phyloP scores from a whole-genome alignment of 2,329 filamentous ascomycete species.

The Helotiales sp. region DNA sequence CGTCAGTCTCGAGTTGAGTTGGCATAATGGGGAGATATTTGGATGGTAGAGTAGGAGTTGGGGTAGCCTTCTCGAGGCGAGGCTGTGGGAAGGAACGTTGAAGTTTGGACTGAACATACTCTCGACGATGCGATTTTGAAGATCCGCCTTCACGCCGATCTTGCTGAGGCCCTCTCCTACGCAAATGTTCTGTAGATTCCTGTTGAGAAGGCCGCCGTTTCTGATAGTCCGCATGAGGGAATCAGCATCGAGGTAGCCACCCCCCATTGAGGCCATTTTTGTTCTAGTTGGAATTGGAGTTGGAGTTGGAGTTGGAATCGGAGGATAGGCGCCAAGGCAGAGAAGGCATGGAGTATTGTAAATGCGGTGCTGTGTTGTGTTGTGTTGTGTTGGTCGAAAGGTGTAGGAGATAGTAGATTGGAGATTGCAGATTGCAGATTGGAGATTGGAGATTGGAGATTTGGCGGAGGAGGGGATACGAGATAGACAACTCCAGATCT shows the following conservation, averaged over 20 bases:
- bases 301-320: conserved; percentile 2
- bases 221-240: conserved; percentile 38
- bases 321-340: conserved; percentile 19
- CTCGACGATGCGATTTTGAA: conserved; percentile 78
- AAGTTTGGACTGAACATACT: too few relatives aligned
- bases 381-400: not conserved
- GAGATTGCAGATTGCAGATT: not conserved
- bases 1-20: conserved; percentile 11
- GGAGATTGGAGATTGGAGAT: not conserved
- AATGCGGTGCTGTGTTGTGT: not conserved
- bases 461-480: not conserved
- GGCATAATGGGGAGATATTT: conserved; percentile 3
- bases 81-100: conserved; percentile 23
- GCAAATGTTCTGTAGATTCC: conserved; percentile 56
- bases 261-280: conserved; percentile 44
- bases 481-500: not conserved
- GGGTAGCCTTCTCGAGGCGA: conserved; percentile 8
- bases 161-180: conserved; percentile 74
- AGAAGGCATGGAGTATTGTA: conserved; percentile 16
- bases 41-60: not conserved
- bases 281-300: conserved; percentile 11
- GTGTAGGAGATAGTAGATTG: too few relatives aligned
- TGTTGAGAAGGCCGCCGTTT: conserved; percentile 39
- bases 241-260: conserved; percentile 39
- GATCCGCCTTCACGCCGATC: conserved; percentile 81